These are phyloP conservation scores for Boletus sp. DNA, from an alignment of 768 basidiomycete genomes.

Conservation along the genomic window DNA sequence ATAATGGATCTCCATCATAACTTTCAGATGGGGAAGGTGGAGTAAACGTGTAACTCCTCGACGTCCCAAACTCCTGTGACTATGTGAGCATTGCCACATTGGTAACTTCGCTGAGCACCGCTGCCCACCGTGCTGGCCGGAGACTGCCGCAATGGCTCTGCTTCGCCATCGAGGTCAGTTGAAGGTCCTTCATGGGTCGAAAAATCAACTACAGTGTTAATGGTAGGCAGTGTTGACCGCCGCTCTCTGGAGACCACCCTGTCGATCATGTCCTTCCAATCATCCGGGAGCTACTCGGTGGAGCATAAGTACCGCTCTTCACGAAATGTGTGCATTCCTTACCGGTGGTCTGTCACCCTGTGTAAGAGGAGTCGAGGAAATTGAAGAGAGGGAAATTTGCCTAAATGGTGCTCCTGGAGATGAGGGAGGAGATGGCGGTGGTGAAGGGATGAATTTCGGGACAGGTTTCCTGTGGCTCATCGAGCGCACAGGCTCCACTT, in stretches of 20 bases:
- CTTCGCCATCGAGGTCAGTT: slow-evolving; percentile 25
- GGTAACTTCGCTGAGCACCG: slow-evolving; percentile 26
- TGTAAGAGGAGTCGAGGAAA: slow-evolving; percentile 20
- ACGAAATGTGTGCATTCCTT: slow-evolving; percentile 10
- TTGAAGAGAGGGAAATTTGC: slow-evolving; percentile 30
- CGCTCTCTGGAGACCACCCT: slow-evolving; percentile 33
- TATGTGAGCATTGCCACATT: slow-evolving; percentile 26
- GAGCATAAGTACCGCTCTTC: slow-evolving; percentile 4
- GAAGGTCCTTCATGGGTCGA: slow-evolving; percentile 24
- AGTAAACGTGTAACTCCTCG: slow-evolving; percentile 31
- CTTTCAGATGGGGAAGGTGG: slow-evolving; percentile 36
- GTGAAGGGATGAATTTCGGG: slow-evolving; percentile 64
- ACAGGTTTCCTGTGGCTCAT: slow-evolving; percentile 74
- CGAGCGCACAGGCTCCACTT: slow-evolving; percentile 29
- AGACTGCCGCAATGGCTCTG: slow-evolving; percentile 32
- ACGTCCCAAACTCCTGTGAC: slow-evolving; percentile 33
- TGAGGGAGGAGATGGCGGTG: slow-evolving; percentile 43
- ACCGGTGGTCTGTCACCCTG: slow-evolving; percentile 33
- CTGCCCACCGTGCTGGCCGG: slow-evolving; percentile 34
- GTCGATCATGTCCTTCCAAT: slow-evolving; percentile 37
- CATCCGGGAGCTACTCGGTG: slow-evolving; percentile 30
- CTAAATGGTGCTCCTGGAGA: slow-evolving; percentile 35
- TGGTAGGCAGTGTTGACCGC: slow-evolving; percentile 31
- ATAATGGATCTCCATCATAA: slow-evolving; percentile 33
- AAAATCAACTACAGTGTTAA: slow-evolving; percentile 33